Evolutionary conservation across 2,329 filamentous ascomycete genomes (phyloP).

Genomic region (Tolypocladium amazonense): DNA sequence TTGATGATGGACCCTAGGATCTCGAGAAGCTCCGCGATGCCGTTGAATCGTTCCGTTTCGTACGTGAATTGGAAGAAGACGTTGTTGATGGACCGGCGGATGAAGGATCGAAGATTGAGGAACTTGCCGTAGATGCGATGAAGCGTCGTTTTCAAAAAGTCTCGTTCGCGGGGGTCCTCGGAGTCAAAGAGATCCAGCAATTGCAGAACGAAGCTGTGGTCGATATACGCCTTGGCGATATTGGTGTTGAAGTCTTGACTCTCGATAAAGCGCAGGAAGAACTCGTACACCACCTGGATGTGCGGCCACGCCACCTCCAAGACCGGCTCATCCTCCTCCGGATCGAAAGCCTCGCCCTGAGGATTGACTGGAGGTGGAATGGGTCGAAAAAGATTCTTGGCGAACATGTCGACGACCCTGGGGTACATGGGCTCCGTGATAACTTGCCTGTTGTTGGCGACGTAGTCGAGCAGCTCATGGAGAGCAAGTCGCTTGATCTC

Average conservation of each 20-base stretch:
- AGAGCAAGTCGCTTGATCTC: slow-evolving; percentile 96
- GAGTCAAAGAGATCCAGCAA: slow-evolving; percentile 97
- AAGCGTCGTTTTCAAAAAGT: slow-evolving; percentile 95
- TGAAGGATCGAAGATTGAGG: slow-evolving; percentile 92
- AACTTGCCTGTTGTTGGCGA: slow-evolving; percentile 95
- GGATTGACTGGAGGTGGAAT: slow-evolving; percentile 96
- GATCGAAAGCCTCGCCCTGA: slow-evolving; percentile 95
- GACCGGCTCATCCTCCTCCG: slow-evolving; percentile 96
- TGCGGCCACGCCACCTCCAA: slow-evolving; percentile 98
- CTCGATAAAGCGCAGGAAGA: slow-evolving; percentile 97
- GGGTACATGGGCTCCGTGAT: slow-evolving; percentile 99
- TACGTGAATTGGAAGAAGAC: slow-evolving; percentile 99
- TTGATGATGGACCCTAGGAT: slow-evolving; percentile 99
- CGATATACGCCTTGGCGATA: slow-evolving; percentile 97
- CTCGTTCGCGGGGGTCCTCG: slow-evolving; percentile 89
- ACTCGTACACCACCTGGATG: slow-evolving; percentile 98
- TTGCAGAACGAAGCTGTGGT: slow-evolving; percentile 94
- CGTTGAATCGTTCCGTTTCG: slow-evolving; percentile 97
- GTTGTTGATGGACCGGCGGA: slow-evolving; percentile 97
- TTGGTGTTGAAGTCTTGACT: slow-evolving; percentile 99
- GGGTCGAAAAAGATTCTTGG: slow-evolving; percentile 94
- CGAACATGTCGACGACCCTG: slow-evolving; percentile 96
- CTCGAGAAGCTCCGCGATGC: slow-evolving; percentile 91
- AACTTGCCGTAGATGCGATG: slow-evolving; percentile 99
- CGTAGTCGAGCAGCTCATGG: slow-evolving; percentile 94